Evolutionary conservation across 2,329 filamentous ascomycete genomes (phyloP).

Genomic region (Dactylonectria estremocensis): DNA sequence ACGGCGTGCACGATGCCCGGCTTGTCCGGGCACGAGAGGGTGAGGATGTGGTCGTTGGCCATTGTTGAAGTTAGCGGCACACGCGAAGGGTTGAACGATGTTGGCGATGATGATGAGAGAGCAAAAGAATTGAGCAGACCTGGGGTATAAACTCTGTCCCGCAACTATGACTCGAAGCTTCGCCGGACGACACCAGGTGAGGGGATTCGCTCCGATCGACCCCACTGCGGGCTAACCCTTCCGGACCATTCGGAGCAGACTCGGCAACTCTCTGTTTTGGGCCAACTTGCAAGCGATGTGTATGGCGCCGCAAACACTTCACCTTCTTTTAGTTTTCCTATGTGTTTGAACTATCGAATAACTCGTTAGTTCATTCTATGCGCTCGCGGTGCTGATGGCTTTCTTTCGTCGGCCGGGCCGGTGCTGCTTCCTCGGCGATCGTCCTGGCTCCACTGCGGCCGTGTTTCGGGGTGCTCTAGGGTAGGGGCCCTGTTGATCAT

Average conservation of each 20-base stretch:
- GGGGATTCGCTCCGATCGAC: conserved; percentile 29
- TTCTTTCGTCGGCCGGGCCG: no score
- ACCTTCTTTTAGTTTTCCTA: no score
- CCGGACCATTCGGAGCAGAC: conserved; percentile 23
- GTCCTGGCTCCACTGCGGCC: no score
- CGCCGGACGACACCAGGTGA: not conserved
- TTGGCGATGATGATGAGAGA: not conserved
- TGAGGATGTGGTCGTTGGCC: conserved; percentile 78
- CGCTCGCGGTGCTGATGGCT: no score
- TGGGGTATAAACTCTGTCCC: not conserved
- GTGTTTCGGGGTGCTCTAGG: no score
- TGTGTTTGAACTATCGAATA: no score
- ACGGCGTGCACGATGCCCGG: conserved; percentile 89
- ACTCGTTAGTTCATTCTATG: no score
- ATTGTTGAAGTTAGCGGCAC: conserved; percentile 51
- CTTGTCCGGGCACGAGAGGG: conserved; percentile 87
- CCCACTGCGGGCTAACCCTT: conserved; percentile 47
- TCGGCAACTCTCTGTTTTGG: conserved; percentile 19
- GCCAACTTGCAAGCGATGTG: not conserved
- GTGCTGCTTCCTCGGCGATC: no score
- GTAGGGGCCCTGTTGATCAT: no score
- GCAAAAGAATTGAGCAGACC: conserved; percentile 3
- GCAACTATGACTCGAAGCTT: not conserved
- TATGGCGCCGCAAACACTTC: no score
- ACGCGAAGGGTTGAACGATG: conserved; percentile 5